Base-by-base conservation (phyloP, 2,329 filamentous ascomycete genomes). In the Fusarium succisae region DNA sequence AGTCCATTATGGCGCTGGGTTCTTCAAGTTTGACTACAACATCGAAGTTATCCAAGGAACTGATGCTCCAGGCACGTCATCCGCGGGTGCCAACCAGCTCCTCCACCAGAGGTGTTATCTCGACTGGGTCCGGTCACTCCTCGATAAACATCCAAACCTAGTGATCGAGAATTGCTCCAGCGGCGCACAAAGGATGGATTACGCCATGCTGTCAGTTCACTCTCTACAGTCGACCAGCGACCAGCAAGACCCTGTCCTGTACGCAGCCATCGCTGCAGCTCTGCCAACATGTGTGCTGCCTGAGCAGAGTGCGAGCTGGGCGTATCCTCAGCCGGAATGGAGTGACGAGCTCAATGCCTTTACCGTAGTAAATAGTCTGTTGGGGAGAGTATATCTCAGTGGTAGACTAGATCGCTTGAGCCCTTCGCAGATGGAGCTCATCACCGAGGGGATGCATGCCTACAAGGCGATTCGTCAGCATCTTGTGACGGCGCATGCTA, bases 21-120 rank as follows among this genome's bases (percentile, higher is more conserved):
- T 80, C 54, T 82, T 82, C 75, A 51, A 83, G 47, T 82, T 82
- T 47, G 81, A 83, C 66, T 82, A 82, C 65, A 83, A 83, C 45
- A 80, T 83, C 38, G 81, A 83, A 8, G 78, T 82, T 22, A 73
- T 75, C 1, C 78, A 81, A 45, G 81, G 81, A 12, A 82, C 81
- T 3, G 81, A 82, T 47, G 38, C 77, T 39, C 48, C 22, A 10
- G 73, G 54, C 44, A 47, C 35, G 69, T 61, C 35, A 78, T 72
- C 55, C 45, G 77, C 56, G 0, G 80, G 81, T 3, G 70, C 70
- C 1, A 80, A 64, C 2, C 77, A 78, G 4, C 70, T 83, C 4
- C 76, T 73, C 5, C 81, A 83, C 62, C 73, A 82, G 3, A 76
- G 80, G 13, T 80, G 80, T 5, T 83, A 82, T 37, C 74, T 82